These are phyloP conservation scores for Fragilariopsis cylindrus DNA, from an alignment of 108 stramenopile genomes.

Conservation along the genomic window DNA sequence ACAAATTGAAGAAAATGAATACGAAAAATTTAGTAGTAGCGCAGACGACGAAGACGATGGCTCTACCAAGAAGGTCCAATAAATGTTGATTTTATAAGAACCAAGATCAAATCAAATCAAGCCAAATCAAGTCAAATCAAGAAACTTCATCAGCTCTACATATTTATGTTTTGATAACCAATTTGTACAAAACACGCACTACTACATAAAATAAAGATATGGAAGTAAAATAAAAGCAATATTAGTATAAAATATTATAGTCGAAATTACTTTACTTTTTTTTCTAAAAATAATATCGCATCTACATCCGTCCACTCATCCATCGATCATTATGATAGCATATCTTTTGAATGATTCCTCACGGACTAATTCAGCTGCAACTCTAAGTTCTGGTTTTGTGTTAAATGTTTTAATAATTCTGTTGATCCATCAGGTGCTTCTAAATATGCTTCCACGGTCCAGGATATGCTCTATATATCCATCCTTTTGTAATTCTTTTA, in stretches of 20 bases:
- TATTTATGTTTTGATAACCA: too few species aligned
- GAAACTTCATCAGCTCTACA: too few species aligned
- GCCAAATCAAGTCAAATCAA: neutral
- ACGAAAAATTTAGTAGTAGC: too few species aligned
- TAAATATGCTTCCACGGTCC: constrained; percentile 85
- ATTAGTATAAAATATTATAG: too few species aligned
- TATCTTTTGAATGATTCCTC: constrained; percentile 84
- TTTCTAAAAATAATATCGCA: neutral
- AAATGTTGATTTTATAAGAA: too few species aligned
- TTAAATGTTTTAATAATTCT: constrained; percentile 77
- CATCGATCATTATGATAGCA: constrained; percentile 90
- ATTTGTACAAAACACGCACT: too few species aligned
- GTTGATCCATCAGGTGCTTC: constrained; percentile 84
- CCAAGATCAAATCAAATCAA: neutral
- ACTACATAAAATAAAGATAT: too few species aligned
- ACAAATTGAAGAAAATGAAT: constrained; percentile 7
- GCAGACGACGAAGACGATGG: too few species aligned
- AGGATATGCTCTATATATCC: constrained; percentile 80
- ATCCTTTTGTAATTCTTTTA: constrained; percentile 87
- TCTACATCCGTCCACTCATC: constrained; percentile 58
- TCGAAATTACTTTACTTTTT: neutral
- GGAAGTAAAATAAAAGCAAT: too few species aligned
- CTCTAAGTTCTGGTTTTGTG: constrained; percentile 70
- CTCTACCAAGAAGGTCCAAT: too few species aligned
- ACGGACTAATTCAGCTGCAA: constrained; percentile 77